phyloP scores from a whole-genome alignment of 805 yeast species.

The Wickerhamiella dianesei region DNA sequence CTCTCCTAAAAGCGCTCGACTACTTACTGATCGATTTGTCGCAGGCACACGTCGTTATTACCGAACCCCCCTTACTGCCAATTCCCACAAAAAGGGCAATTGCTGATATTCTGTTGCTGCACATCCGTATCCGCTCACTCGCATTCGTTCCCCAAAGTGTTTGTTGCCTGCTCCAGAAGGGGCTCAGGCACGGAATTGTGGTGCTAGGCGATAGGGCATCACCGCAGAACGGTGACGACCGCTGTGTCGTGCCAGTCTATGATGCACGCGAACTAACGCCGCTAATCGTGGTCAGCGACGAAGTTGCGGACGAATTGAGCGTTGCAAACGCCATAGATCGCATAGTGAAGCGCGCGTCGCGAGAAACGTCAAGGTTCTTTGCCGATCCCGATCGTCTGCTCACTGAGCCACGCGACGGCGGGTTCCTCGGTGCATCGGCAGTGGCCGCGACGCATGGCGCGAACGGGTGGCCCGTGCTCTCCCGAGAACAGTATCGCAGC shows the following conservation, averaged over 20 bases:
- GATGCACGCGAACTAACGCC: constrained; percentile 18
- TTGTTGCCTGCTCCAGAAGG: constrained; percentile 10
- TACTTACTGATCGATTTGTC: constrained; percentile 10
- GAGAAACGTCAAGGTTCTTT: neutral
- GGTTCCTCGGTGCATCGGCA: neutral
- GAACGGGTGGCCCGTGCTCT: constrained; percentile 15
- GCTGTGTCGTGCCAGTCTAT: constrained; percentile 16
- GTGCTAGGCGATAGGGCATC: neutral
- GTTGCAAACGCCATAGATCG: neutral
- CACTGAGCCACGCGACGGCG: neutral
- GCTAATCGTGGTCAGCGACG: neutral
- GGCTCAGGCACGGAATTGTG: constrained; percentile 6
- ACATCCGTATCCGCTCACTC: constrained; percentile 11
- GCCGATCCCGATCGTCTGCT: neutral
- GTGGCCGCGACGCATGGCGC: constrained; percentile 7
- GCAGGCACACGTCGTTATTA: constrained; percentile 10
- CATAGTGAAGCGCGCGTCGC: neutral
- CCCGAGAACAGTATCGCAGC: constrained; percentile 4
- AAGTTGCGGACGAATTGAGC: constrained; percentile 2
- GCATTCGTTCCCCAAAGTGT: constrained; percentile 17
- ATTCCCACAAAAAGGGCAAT: constrained; percentile 8
- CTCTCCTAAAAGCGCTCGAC: constrained; percentile 6
- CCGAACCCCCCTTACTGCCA: constrained; percentile 18
- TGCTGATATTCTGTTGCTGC: constrained; percentile 11
- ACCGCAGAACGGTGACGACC: constrained; percentile 1